Base-by-base conservation (phyloP, 164 flowering plant genomes). In the Magnolia kwangsiensis region DNA sequence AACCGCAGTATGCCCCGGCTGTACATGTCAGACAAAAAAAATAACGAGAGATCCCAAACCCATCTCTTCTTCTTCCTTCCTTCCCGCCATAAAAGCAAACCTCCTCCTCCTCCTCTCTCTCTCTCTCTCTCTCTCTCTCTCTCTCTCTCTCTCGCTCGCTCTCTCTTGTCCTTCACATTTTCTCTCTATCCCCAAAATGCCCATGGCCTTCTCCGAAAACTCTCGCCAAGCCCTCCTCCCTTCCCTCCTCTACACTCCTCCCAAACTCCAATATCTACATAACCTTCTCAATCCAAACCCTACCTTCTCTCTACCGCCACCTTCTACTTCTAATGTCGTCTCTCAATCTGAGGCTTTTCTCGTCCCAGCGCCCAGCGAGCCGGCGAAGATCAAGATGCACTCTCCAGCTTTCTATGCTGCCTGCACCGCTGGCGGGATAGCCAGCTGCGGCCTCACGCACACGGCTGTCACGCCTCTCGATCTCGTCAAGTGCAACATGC, bases 401-500 rank as follows among this genome's bases (percentile, higher is more conserved):
- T 92, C 98, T 11, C 89, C 95, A 2, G 81, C 82, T 51, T 92
- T 81, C 78, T 94, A 94, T 61, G 95, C 94, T 6, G 97, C 97
- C 3, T 90, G 96, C 78, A 90, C 97, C 1, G 81, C 63, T 13
- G 97, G 97, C 18, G 98, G 98, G 13, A 86, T 88, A 27, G 79
- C 90, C 66, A 84, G 97, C 84, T 90, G 94, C 77, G 97, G 98
- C 67, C 91, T 88, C 31, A 92, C 97, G 78, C 98, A 94, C 82
- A 90, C 72, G 91, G 80, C 92, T 71, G 94, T 94, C 84, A 94
- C 97, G 80, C 98, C 98, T 71, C 89, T 94, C 21, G 98, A 94
- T 80, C 92, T 92, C 61, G 96, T 94, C 84, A 94, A 94, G 76
- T 94, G 98, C 78, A 93, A 93, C 76, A 93, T 93, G 98, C 96